phyloP scores from a whole-genome alignment of 805 yeast genomes.

The Sugiyamaella floridensis region DNA sequence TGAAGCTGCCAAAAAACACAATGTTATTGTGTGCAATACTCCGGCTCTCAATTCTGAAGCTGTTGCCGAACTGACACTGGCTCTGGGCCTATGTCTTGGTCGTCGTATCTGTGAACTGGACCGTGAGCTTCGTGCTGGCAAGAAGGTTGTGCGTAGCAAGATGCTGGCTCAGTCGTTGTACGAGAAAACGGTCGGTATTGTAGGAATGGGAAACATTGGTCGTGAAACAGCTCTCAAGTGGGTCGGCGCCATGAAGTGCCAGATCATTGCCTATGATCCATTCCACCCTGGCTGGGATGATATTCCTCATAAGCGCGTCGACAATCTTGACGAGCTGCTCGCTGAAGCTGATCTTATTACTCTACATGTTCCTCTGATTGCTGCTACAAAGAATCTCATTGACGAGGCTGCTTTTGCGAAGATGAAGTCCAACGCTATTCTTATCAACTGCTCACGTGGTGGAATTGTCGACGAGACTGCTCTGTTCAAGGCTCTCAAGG shows the following conservation, averaged over 20 bases:
- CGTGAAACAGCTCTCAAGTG: conserved; percentile 8
- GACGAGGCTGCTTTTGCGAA: neutral
- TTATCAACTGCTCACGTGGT: conserved; percentile 14
- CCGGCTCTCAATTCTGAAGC: conserved; percentile 9
- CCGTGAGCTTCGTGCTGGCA: conserved; percentile 5
- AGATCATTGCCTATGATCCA: conserved; percentile 8
- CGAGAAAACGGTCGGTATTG: conserved; percentile 6
- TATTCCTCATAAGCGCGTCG: conserved; percentile 5
- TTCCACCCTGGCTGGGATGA: conserved; percentile 4
- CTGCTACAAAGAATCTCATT: conserved; percentile 5
- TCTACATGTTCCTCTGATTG: conserved; percentile 6
- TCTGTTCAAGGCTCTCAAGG: conserved; percentile 7
- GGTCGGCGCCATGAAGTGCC: conserved; percentile 9
- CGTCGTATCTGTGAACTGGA: conserved; percentile 5
- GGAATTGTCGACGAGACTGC: conserved; percentile 12
- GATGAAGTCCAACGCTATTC: conserved; percentile 8
- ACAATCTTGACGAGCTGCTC: conserved; percentile 5
- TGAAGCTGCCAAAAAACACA: conserved; percentile 5
- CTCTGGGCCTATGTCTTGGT: conserved; percentile 4
- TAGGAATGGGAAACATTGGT: conserved; percentile 10
- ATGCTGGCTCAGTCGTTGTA: conserved; percentile 7
- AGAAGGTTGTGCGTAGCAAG: conserved; percentile 7
- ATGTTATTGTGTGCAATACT: conserved; percentile 5
- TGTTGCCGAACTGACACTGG: conserved; percentile 7
- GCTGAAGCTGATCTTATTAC: conserved; percentile 7